Conservation (phyloP, 2,329 filamentous ascomycete species). For the Fusarium buharicum region DNA sequence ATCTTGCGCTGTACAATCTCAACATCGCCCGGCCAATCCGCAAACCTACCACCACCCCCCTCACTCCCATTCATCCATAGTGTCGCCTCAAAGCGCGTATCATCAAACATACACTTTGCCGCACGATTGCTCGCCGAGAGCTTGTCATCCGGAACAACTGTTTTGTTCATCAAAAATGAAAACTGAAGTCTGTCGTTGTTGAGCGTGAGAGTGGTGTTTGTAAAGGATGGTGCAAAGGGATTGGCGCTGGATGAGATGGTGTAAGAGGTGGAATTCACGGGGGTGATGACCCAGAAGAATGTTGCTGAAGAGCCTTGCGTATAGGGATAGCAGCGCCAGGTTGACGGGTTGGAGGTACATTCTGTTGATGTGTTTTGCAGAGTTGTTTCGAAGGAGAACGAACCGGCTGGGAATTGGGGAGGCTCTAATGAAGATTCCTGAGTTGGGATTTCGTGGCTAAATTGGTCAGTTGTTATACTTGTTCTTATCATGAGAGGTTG, state of each 20-base stretch:
- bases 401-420: conserved; percentile 66
- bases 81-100: conserved; percentile 65
- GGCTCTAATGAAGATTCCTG: conserved; percentile 20
- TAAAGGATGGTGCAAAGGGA: conserved; percentile 66
- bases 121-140: conserved; percentile 56
- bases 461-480: conserved; percentile 3
- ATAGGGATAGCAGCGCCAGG: conserved; percentile 72
- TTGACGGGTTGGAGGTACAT: conserved; percentile 67
- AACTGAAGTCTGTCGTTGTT: conserved; percentile 66
- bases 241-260: conserved; percentile 66
- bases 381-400: conserved; percentile 69
- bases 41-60: conserved; percentile 44
- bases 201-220: conserved; percentile 61
- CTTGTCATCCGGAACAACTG: conserved; percentile 59
- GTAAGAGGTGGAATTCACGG: conserved; percentile 55
- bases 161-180: conserved; percentile 62
- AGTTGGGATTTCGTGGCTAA: conserved; percentile 6
- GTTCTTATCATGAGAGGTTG: not conserved
- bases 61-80: conserved; percentile 65
- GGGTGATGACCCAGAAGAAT: conserved; percentile 70
- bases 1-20: conserved; percentile 63
- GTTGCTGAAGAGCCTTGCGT: conserved; percentile 56
- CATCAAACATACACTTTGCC: conserved; percentile 67
- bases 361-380: conserved; percentile 63
- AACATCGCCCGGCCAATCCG: conserved; percentile 67